Evolutionary conservation across 495 filamentous ascomycete species (phyloP), one percentile per base, ranked within the genome.

Genomic region (Aspergillus olivimuriae): DNA sequence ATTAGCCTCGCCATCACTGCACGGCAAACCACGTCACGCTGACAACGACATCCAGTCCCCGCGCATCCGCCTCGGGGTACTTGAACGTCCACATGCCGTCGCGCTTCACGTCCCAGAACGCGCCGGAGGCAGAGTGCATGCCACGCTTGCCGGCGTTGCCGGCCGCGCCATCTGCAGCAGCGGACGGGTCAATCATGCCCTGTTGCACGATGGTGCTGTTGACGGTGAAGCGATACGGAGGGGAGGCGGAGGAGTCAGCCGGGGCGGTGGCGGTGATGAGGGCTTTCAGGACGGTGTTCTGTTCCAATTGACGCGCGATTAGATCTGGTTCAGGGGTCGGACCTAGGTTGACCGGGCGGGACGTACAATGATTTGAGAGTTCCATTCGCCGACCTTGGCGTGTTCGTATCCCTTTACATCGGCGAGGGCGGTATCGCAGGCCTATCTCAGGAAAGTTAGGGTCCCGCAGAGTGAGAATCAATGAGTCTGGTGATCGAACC

Each of bases 161-260:
- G 47, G 56, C 58, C 10, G 55, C 48, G 39, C 65, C 62, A 30
- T 61, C 60, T 1, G 60, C 61, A 4, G 65, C 68, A 45, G 60
- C 53, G 17, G 67, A 55, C 55, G 65, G 69, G 51, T 71, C 65
- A 41, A 72, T 65, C 18, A 71, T 33, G 19, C 67, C 67, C 58
- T 98, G 91, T 63, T 98, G 92, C 47, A 98, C 92, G 60, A 97
- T 96, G 51, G 89, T 97, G 74, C 87, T 94, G 75, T 94, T 95
- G 62, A 95, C 87, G 47, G 86, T 83, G 66, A 87, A 98, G 64
- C 96, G 95, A 75, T 82, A 94, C 12, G 66, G 63, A 6, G 76
- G 62, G 1, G 62, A 52, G 17, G 76, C 62, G 19, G 60, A 44
- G 70, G 74, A 34, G 41, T 66, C 55, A 43, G 61, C 54, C 34